Evolutionary conservation across 2,329 filamentous ascomycete genomes (phyloP).

Genomic region (Fusarium sarcochroum): DNA sequence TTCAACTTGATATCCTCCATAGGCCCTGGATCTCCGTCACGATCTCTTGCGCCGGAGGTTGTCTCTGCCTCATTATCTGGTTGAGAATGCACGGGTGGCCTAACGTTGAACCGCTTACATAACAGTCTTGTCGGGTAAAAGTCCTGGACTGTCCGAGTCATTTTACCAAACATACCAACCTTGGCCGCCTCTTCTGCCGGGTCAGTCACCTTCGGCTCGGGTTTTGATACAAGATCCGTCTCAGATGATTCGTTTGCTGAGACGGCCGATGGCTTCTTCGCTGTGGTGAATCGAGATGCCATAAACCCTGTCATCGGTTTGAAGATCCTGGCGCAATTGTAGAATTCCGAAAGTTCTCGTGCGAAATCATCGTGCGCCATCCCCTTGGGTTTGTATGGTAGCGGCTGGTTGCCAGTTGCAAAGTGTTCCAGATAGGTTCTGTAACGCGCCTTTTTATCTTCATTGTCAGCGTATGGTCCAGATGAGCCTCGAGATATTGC

Average conservation of each 20-base stretch:
- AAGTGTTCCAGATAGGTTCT: conserved; percentile 83
- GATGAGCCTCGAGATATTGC: conserved; percentile 75
- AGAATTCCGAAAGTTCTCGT: conserved; percentile 84
- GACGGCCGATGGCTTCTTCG: conserved; percentile 61
- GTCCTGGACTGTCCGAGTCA: conserved; percentile 80
- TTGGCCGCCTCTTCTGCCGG: conserved; percentile 89
- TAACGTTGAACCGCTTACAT: conserved; percentile 97
- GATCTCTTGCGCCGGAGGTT: conserved; percentile 28
- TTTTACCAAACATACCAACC: conserved; percentile 90
- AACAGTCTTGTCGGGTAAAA: conserved; percentile 87
- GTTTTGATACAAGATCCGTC: conserved; percentile 49
- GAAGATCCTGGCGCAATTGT: conserved; percentile 78
- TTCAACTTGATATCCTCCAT: conserved; percentile 24
- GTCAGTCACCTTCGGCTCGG: conserved; percentile 63
- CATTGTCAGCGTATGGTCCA: conserved; percentile 86
- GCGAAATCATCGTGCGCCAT: conserved; percentile 79
- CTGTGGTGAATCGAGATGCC: conserved; percentile 91
- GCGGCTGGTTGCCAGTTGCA: conserved; percentile 61
- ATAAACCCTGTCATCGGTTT: conserved; percentile 92
- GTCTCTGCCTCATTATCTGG: conserved; percentile 60
- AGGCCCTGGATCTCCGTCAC: conserved; percentile 22
- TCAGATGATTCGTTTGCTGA: conserved; percentile 37
- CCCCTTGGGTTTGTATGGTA: conserved; percentile 64
- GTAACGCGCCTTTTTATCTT: conserved; percentile 84
- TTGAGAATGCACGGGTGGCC: conserved; percentile 77